A percentile compares a stretch with the other conserved stretches of the same genome.
Conservation (phyloP, 2,329 filamentous ascomycete species). For the Cytospora chrysosperma region DNA sequence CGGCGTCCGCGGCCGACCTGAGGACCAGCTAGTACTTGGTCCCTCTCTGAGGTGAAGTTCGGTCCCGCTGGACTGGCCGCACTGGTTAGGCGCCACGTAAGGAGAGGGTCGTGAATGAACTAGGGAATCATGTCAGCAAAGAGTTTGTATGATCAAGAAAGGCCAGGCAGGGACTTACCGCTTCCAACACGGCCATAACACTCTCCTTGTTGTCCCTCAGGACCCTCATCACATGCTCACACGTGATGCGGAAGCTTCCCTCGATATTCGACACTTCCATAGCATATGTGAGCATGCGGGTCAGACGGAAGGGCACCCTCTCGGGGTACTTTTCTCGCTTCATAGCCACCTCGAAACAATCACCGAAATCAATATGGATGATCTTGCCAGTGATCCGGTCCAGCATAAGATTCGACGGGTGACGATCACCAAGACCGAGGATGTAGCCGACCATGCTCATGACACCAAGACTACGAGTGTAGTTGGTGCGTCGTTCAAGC, state of each 20-base stretch:
- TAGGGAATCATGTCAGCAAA: constrained; percentile 38
- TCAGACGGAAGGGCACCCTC: constrained; percentile 94
- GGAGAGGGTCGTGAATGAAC: constrained; percentile 99
- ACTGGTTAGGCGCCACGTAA: constrained; percentile 87
- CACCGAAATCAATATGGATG: constrained; percentile 97
- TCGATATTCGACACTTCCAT: constrained; percentile 99
- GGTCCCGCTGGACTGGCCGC: constrained; percentile 63
- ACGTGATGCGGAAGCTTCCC: constrained; percentile 96
- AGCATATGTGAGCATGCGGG: constrained; percentile 97
- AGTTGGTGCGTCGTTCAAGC: constrained; percentile 97
- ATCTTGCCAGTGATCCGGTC: constrained; percentile 96
- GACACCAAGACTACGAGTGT: constrained; percentile 92
- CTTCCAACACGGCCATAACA: constrained; percentile 96
- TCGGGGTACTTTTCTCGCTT: constrained; percentile 99
- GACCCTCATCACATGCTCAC: constrained; percentile 97
- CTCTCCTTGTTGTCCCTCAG: constrained; percentile 97
- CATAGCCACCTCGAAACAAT: constrained; percentile 99
- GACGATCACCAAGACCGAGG: constrained; percentile 89
- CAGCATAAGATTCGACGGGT: constrained; percentile 97
- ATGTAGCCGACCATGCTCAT: constrained; percentile 99
- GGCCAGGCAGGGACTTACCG: constrained; percentile 60
- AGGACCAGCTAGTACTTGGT: constrained; percentile 50
- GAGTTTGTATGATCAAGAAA: constrained; percentile 5
- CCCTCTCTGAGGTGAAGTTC: constrained; percentile 63
- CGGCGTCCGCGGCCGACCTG: constrained; percentile 56